These are phyloP conservation scores for Dimargaris cristalligena DNA, from an alignment of 192 early-diverging fungal genomes.

Conservation along the genomic window DNA sequence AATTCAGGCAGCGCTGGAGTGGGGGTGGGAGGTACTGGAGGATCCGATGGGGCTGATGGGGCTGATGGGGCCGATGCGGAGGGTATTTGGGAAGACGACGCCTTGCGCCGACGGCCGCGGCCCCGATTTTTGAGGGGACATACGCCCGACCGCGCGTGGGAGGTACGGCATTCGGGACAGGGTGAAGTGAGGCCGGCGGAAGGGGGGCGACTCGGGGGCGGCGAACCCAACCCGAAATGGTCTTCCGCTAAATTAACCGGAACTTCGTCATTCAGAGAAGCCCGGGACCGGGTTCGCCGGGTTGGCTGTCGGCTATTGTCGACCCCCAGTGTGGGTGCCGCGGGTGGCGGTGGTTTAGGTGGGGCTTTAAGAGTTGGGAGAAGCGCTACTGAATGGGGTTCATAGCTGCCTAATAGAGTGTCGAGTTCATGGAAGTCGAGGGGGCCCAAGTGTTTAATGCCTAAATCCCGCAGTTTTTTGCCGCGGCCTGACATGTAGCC, in stretches of 20 bases:
- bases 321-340: neutral
- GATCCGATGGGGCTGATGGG: no score
- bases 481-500: neutral
- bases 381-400: neutral
- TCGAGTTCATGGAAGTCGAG: neutral
- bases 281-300: neutral
- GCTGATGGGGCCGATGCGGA: no score
- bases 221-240: no score
- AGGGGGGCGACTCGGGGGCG: neutral
- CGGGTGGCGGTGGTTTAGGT: neutral
- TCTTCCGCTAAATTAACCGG: no score
- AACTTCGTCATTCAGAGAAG: neutral
- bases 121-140: neutral
- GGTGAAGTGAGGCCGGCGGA: neutral
- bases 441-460: neutral
- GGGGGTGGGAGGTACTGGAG: no score
- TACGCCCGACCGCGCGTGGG: neutral
- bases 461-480: constrained; percentile 1
- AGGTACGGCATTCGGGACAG: constrained; percentile 2
- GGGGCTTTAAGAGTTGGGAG: neutral
- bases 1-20: neutral
- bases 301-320: neutral
- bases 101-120: constrained; percentile 3
- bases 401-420: neutral
- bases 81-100: no score